Percentiles rank a stretch among this genome's conserved stretches.
These are phyloP conservation scores for Colletotrichum ledebouriae DNA, from an alignment of 2,329 filamentous ascomycete species.

Conservation along the genomic window DNA sequence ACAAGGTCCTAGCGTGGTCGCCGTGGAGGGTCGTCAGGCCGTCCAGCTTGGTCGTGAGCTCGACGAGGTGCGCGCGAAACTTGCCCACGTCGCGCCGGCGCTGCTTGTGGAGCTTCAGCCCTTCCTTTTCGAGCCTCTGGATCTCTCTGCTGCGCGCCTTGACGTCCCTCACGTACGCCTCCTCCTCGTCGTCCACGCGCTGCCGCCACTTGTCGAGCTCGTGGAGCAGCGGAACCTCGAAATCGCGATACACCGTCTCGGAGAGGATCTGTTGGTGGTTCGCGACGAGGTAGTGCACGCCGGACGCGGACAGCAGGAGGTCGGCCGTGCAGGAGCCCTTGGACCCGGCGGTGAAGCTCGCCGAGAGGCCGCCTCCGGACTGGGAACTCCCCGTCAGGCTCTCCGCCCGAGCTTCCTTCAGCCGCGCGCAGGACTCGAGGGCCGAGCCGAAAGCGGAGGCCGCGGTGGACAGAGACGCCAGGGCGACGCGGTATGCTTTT, in stretches of 20 bases:
- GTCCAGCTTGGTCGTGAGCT: constrained; percentile 73
- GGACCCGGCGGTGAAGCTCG: constrained; percentile 60
- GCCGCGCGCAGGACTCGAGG: constrained; percentile 75
- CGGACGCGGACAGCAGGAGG: constrained; percentile 71
- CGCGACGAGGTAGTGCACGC: constrained; percentile 75
- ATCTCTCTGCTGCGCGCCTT: constrained; percentile 71
- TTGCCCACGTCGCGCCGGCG: constrained; percentile 71
- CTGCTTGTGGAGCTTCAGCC: constrained; percentile 72
- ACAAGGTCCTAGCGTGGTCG: constrained; percentile 69
- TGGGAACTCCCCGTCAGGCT: constrained; percentile 57
- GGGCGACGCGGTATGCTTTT: constrained; percentile 73
- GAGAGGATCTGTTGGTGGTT: constrained; percentile 79
- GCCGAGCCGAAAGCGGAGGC: constrained; percentile 75
- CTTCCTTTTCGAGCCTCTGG: constrained; percentile 74
- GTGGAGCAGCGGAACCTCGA: constrained; percentile 78
- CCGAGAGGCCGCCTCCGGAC: constrained; percentile 54
- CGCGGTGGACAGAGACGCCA: constrained; percentile 71
- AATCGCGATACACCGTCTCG: constrained; percentile 76
- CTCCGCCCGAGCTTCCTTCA: constrained; percentile 76
- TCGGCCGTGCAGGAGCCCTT: constrained; percentile 72
- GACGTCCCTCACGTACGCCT: constrained; percentile 68
- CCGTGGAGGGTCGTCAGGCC: constrained; percentile 72
- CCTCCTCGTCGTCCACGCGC: constrained; percentile 75
- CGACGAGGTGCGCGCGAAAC: constrained; percentile 74
- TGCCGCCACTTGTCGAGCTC: constrained; percentile 76